phyloP scores from a whole-genome alignment of 768 basidiomycete genomes.

The Suillus sp. region DNA sequence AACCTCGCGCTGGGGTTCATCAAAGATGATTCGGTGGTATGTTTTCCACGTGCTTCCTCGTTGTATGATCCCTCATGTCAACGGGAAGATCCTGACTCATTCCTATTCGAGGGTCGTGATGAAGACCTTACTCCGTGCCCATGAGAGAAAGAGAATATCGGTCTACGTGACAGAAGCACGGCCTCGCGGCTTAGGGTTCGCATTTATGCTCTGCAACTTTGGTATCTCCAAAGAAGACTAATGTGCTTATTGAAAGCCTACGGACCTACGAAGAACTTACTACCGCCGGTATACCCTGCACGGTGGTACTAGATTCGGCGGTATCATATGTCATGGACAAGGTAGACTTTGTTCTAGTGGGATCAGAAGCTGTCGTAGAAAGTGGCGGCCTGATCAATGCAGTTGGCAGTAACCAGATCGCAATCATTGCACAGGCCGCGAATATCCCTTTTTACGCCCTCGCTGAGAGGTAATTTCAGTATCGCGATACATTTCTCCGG shows the following conservation, averaged over 20 bases:
- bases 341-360: constrained; percentile 93
- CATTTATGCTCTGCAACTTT: constrained; percentile 22
- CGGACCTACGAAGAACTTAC: constrained; percentile 89
- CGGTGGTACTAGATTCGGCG: constrained; percentile 93
- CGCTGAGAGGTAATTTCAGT: constrained; percentile 72
- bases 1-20: constrained; percentile 89
- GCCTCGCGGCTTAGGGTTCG: constrained; percentile 85
- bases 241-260: constrained; percentile 50
- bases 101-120: constrained; percentile 96
- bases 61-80: constrained; percentile 19
- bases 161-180: constrained; percentile 98
- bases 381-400: constrained; percentile 92
- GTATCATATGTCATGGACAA: constrained; percentile 97
- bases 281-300: constrained; percentile 91
- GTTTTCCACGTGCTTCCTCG: constrained; percentile 29
- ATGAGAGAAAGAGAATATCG: constrained; percentile 89
- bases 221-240: constrained; percentile 13
- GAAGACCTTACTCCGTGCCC: constrained; percentile 87
- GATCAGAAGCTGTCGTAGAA: constrained; percentile 97
- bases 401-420: constrained; percentile 95
- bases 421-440: constrained; percentile 90
- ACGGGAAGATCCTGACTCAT: constrained; percentile 86
- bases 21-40: constrained; percentile 88
- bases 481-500: constrained; percentile 25
- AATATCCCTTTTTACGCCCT: constrained; percentile 97